Percentiles rank a stretch among this genome's conserved stretches.
phyloP scores from a whole-genome alignment of 2,329 filamentous ascomycete genomes.

The Fusarium pseudoanthophilum region DNA sequence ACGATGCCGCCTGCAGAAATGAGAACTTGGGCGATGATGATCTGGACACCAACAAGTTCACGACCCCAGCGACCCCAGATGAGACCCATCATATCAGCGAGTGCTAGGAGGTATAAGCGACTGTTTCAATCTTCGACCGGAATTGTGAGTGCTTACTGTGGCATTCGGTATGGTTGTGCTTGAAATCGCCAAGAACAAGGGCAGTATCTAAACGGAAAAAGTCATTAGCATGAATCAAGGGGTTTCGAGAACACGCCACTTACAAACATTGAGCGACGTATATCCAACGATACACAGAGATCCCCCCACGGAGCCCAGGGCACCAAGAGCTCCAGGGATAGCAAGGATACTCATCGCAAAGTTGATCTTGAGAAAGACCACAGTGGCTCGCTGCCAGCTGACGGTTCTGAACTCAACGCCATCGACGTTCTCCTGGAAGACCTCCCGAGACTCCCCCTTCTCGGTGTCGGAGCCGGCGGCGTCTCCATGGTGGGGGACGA shows the following conservation, averaged over 20 bases:
- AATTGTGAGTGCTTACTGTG: neutral
- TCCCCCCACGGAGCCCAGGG: neutral
- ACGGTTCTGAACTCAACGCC: neutral
- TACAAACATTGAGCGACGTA: neutral
- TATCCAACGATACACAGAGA: neutral
- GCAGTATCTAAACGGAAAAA: neutral
- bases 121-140: neutral
- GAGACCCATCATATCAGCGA: neutral
- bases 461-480: neutral
- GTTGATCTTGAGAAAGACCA: neutral
- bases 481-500: neutral
- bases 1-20: neutral
- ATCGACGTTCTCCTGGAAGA: neutral
- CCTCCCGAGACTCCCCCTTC: neutral
- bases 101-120: neutral
- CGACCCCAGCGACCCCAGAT: neutral
- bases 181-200: neutral
- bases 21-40: neutral
- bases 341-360: neutral
- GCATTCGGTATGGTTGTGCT: neutral
- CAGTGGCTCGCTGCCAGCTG: neutral
- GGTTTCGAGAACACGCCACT: neutral
- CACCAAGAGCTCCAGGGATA: neutral
- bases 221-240: neutral
- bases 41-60: neutral